A percentile compares a stretch with the other conserved stretches of the same genome.
phyloP scores from a whole-genome alignment of 352 stramenopile genomes.

The Pythium coloratum region DNA sequence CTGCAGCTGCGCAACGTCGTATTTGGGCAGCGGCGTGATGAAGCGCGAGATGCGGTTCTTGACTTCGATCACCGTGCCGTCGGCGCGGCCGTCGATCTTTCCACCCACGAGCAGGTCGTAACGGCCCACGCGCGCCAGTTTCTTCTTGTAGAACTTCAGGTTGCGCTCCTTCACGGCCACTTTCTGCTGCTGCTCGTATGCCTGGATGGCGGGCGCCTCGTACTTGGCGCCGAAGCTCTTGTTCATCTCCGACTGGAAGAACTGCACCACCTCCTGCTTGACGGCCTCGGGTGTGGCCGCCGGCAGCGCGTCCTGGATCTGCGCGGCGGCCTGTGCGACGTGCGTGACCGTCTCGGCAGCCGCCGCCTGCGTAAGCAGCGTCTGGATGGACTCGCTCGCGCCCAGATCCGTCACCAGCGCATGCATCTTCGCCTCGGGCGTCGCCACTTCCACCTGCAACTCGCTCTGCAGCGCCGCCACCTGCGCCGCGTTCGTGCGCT shows the following conservation, averaged over 20 bases:
- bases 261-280: slow-evolving; percentile 71
- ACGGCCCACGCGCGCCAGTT: slow-evolving; percentile 42
- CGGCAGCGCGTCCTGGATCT: slow-evolving; percentile 55
- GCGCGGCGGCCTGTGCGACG: slow-evolving; percentile 36
- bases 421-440: slow-evolving; percentile 56
- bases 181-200: slow-evolving; percentile 64
- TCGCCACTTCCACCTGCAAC: slow-evolving; percentile 44
- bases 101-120: slow-evolving; percentile 75
- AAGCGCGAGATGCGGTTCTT: slow-evolving; percentile 82
- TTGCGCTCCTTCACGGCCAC: slow-evolving; percentile 71
- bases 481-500: slow-evolving; percentile 73
- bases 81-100: slow-evolving; percentile 77
- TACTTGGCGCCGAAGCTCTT: slow-evolving; percentile 70
- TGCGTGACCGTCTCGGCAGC: slow-evolving; percentile 44
- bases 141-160: slow-evolving; percentile 73
- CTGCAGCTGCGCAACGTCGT: slow-evolving; percentile 82
- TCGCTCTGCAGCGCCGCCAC: slow-evolving; percentile 46
- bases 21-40: slow-evolving; percentile 69
- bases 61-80: slow-evolving; percentile 82
- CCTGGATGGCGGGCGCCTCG: slow-evolving; percentile 61
- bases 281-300: slow-evolving; percentile 41
- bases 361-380: slow-evolving; percentile 56
- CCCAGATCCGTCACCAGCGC: slow-evolving; percentile 59
- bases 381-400: slow-evolving; percentile 47
- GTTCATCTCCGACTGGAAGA: slow-evolving; percentile 77